phyloP scores from a whole-genome alignment of 2,329 filamentous ascomycete species.

The Truncatella angustata region DNA sequence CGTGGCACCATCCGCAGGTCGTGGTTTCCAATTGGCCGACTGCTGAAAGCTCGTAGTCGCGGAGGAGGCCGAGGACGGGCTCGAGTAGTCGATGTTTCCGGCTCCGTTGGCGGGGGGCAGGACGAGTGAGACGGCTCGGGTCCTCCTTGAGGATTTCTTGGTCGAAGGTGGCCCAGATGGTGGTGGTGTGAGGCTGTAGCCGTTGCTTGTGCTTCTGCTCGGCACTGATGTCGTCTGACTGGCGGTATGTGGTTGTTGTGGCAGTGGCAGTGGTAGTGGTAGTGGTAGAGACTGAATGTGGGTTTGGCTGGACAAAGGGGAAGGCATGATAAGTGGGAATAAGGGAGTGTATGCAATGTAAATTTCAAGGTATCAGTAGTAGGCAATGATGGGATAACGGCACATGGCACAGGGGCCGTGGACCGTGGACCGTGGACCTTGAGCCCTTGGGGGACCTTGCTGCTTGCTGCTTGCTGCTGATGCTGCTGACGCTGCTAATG shows the following conservation, averaged over 20 bases:
- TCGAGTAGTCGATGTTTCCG: conserved; percentile 23
- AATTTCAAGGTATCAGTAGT: too few species aligned
- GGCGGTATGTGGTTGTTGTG: not conserved
- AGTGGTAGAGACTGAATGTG: not conserved
- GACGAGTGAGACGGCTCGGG: conserved; percentile 19
- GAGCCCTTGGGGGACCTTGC: too few species aligned
- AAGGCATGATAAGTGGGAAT: conserved; percentile 9
- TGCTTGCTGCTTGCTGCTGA: too few species aligned
- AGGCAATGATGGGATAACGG: not conserved
- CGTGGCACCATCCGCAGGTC: conserved; percentile 23
- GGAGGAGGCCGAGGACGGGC: conserved; percentile 29
- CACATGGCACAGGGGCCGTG: too few species aligned
- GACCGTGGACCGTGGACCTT: too few species aligned
- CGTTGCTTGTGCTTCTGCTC: not conserved
- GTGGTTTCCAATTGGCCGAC: conserved; percentile 20
- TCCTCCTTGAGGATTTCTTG: conserved; percentile 3
- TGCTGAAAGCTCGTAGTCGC: conserved; percentile 32
- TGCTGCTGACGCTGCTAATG: too few species aligned
- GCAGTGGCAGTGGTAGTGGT: not conserved
- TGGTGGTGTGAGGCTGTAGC: not conserved
- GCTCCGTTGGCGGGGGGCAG: conserved; percentile 13
- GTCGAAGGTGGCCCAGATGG: not conserved
- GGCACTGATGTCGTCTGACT: not conserved
- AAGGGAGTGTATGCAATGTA: not conserved
- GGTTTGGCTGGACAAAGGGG: conserved; percentile 11